Conservation (phyloP, 2,329 filamentous ascomycete species). For the Chaetomiaceae sp. region DNA sequence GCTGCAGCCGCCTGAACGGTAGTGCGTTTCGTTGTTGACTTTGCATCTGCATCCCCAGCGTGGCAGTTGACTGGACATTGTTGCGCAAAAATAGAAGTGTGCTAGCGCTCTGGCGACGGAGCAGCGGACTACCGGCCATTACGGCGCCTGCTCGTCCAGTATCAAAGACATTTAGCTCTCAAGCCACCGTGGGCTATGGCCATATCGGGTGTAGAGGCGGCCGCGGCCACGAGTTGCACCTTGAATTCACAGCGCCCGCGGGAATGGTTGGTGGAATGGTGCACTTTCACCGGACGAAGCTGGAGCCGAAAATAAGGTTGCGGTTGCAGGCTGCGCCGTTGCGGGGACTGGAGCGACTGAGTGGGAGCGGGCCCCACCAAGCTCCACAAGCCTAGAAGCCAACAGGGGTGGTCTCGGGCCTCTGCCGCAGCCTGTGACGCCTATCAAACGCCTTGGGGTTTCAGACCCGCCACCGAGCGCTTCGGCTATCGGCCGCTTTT, state of each 20-base stretch:
- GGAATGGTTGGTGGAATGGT: background rate
- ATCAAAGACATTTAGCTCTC: background rate
- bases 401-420: constrained; percentile 11
- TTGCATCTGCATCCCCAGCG: too few species aligned
- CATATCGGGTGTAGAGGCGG: background rate
- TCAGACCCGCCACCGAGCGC: constrained; percentile 21
- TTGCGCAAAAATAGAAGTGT: background rate
- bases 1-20: too few species aligned
- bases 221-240: background rate
- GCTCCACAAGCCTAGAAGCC: background rate
- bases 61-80: background rate
- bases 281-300: constrained; percentile 23
- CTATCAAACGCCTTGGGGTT: constrained; percentile 25
- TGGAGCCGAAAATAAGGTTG: constrained; percentile 37
- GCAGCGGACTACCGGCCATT: background rate
- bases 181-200: constrained; percentile 1
- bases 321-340: constrained; percentile 15
- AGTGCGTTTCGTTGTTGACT: too few species aligned
- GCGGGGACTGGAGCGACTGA: background rate
- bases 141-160: background rate
- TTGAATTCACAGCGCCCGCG: background rate
- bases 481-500: constrained; percentile 11
- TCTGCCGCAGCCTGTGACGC: constrained; percentile 24
- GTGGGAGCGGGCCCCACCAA: constrained; percentile 1
- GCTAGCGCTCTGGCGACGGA: background rate